These are phyloP conservation scores for Penicillium carneum DNA, from an alignment of 2,329 filamentous ascomycete genomes.

Conservation along the genomic window DNA sequence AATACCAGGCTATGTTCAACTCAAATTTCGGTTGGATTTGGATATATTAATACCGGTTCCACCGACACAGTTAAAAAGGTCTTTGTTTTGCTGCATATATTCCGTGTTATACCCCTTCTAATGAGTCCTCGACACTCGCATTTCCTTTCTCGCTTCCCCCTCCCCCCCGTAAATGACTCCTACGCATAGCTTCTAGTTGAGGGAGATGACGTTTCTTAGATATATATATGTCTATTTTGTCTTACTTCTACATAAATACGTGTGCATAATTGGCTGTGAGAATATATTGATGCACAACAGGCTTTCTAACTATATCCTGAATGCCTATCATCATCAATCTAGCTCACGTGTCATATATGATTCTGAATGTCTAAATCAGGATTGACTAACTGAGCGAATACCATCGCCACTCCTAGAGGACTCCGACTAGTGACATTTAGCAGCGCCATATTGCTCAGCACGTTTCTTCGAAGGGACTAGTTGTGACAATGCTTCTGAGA, in stretches of 20 bases:
- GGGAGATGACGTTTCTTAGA: not conserved
- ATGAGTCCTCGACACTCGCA: too few species aligned
- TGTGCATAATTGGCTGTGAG: not conserved
- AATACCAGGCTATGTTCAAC: conserved; percentile 6
- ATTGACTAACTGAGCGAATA: too few species aligned
- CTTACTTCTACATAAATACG: too few species aligned
- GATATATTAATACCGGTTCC: not conserved
- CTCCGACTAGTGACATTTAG: not conserved
- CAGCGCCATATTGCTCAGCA: not conserved
- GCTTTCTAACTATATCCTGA: too few species aligned
- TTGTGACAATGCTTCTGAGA: not conserved
- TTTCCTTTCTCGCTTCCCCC: not conserved
- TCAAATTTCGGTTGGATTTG: not conserved
- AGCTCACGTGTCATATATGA: too few species aligned
- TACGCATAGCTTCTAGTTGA: not conserved
- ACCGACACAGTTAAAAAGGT: too few species aligned
- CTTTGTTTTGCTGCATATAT: not conserved
- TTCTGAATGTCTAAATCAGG: not conserved
- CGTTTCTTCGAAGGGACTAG: not conserved
- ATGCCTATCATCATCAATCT: too few species aligned
- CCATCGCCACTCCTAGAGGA: not conserved
- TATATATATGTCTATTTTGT: not conserved
- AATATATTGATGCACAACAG: not conserved
- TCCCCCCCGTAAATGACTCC: not conserved
- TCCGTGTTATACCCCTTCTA: not conserved